Percentiles rank a stretch among this genome's conserved stretches.
These are phyloP conservation scores for Vanderwaltozyma verrucispora DNA, from an alignment of 805 yeast species.

Conservation along the genomic window DNA sequence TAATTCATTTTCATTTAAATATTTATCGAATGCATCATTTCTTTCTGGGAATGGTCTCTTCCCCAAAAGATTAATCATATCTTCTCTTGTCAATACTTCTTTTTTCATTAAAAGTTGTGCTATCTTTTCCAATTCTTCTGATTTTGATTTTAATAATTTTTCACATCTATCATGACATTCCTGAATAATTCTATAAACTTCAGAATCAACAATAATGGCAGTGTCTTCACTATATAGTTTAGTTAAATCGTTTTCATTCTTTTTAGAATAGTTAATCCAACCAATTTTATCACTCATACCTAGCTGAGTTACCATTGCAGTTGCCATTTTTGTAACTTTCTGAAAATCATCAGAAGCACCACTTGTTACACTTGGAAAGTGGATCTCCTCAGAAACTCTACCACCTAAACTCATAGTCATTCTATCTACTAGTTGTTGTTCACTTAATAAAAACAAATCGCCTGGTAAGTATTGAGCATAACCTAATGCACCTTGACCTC, in stretches of 20 bases:
- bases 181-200: slow-evolving; percentile 67
- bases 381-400: slow-evolving; percentile 81
- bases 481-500: slow-evolving; percentile 94
- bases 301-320: slow-evolving; percentile 74
- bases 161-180: slow-evolving; percentile 68
- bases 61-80: slow-evolving; percentile 82
- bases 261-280: slow-evolving; percentile 33
- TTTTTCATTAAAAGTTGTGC: slow-evolving; percentile 79
- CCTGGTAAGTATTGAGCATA: slow-evolving; percentile 92
- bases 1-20: slow-evolving; percentile 23
- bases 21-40: slow-evolving; percentile 65
- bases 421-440: slow-evolving; percentile 66
- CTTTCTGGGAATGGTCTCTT: slow-evolving; percentile 85
- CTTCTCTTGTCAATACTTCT: slow-evolving; percentile 90
- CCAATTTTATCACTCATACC: slow-evolving; percentile 88
- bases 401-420: slow-evolving; percentile 96
- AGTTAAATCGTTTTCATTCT: slow-evolving; percentile 48
- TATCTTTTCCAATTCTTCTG: slow-evolving; percentile 66
- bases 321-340: slow-evolving; percentile 82
- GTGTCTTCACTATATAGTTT: slow-evolving; percentile 90
- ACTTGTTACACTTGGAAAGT: slow-evolving; percentile 77
- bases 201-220: slow-evolving; percentile 67
- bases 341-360: slow-evolving; percentile 93
- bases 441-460: slow-evolving; percentile 69
- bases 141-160: slow-evolving; percentile 51